Evolutionary conservation across 2,329 filamentous ascomycete species (phyloP), one percentile per base, ranked within the genome.

Genomic region (Gaeumannomyces sp.): DNA sequence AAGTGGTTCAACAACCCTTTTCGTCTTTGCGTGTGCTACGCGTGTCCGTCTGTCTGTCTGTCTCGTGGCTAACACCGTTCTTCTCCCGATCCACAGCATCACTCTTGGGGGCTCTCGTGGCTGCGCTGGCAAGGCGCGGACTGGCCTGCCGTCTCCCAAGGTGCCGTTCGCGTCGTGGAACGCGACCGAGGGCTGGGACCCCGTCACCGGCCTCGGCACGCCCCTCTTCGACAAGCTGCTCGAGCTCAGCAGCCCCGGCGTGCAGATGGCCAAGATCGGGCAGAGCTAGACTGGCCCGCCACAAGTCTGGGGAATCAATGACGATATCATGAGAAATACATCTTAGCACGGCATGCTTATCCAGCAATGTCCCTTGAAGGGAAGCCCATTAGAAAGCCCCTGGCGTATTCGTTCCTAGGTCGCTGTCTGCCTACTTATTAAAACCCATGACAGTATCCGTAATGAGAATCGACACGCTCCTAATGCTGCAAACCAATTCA

Each of bases 111-210:
- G 66, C n/a, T 67, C 66, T 3, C 57, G 14, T 11, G 66, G 66
- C 56, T 67, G 66, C 50, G 38, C 29, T 4, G 66, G 66, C 4
- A n/a, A 19, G 7, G 14, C 33, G 2, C 31, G 60, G 6, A 63
- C 58, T 25, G 60, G 31, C 3, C 27, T 25, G 16, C 61, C 59
- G 1, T 19, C 66, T 5, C n/a, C 53, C 14, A 27, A 19, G 13
- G 60, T 67, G 13, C 64, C 64, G 22, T 64, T 57, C 33, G 66
- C 66, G 3, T 65, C 64, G 27, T 67, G 66, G 66, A 67, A 67
- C 45, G 66, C 66, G n/a, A 67, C 66, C n/a, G 60, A 64, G 31
- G 66, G 66, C 29, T 67, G 66, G 66, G 66, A 67, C 31, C 66
- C 66, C 19, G 66, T 63, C 16, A 67, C 66, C 16, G 66, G 66